phyloP scores from a whole-genome alignment of 2,329 filamentous ascomycete species.

The Cadophora sp. region DNA sequence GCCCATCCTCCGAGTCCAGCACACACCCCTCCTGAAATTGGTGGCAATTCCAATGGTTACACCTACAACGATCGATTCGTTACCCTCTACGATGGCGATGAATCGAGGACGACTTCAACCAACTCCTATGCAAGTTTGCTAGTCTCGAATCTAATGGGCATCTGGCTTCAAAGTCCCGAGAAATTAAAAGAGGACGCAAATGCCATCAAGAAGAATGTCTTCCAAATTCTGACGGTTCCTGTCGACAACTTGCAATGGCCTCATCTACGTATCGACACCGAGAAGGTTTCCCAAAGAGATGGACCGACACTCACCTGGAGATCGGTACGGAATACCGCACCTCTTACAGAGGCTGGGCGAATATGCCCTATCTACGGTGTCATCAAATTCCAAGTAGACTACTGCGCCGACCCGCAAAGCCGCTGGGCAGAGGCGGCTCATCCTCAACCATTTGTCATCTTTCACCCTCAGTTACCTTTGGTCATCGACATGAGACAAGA shows the following conservation, averaged over 20 bases:
- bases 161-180: constrained; percentile 79
- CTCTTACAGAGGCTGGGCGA: constrained; percentile 46
- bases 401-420: constrained; percentile 70
- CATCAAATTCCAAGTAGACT: constrained; percentile 76
- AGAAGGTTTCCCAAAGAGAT: constrained; percentile 33
- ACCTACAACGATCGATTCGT: constrained; percentile 68
- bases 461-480: constrained; percentile 86
- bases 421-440: constrained; percentile 71
- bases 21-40: constrained; percentile 72
- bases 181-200: constrained; percentile 73
- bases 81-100: constrained; percentile 37
- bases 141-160: constrained; percentile 75
- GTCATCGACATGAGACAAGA: constrained; percentile 92
- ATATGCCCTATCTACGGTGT: constrained; percentile 79
- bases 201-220: constrained; percentile 69
- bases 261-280: constrained; percentile 42
- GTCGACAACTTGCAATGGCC: constrained; percentile 41
- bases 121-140: constrained; percentile 81
- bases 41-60: constrained; percentile 69
- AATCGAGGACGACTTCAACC: constrained; percentile 60
- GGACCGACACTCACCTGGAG: constrained; percentile 71
- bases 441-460: constrained; percentile 79
- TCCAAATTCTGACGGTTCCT: constrained; percentile 56
- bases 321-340: constrained; percentile 58
- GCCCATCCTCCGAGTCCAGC: constrained; percentile 75